Conservation (phyloP, 768 basidiomycete genomes). For the Boletus reticuloceps region DNA sequence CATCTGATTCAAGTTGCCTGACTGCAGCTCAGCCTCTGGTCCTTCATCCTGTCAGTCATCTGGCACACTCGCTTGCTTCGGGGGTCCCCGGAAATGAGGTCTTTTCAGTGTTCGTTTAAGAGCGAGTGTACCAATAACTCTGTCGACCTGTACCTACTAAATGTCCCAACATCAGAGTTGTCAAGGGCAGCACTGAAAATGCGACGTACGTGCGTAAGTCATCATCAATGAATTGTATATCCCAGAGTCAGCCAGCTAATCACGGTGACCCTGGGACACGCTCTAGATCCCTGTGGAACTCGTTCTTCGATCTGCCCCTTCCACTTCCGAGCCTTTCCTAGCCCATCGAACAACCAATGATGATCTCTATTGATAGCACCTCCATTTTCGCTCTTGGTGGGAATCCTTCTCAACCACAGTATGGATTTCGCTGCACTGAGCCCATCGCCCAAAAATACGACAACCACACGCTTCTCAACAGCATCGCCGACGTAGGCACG, state of each 20-base stretch:
- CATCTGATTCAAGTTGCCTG: too few relatives aligned
- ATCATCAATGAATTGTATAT: background rate
- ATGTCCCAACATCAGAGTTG: constrained; percentile 37
- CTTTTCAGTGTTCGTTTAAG: too few relatives aligned
- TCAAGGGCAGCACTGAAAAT: constrained; percentile 46
- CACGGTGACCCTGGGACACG: constrained; percentile 17
- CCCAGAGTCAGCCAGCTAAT: background rate
- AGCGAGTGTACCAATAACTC: constrained; percentile 33
- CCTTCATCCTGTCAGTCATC: too few relatives aligned
- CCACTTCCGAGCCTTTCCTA: constrained; percentile 13
- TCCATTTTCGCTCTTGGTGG: constrained; percentile 56
- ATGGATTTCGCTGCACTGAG: constrained; percentile 58
- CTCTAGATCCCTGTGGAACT: constrained; percentile 41
- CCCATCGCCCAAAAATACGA: constrained; percentile 49
- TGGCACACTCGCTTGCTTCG: too few relatives aligned
- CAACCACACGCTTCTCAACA: constrained; percentile 37
- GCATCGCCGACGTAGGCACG: constrained; percentile 40
- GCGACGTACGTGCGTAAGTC: constrained; percentile 48
- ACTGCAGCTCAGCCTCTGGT: too few relatives aligned
- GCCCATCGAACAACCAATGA: constrained; percentile 48
- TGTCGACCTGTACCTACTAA: constrained; percentile 41
- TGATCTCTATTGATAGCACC: constrained; percentile 54
- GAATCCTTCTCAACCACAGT: constrained; percentile 33
- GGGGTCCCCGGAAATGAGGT: too few relatives aligned
- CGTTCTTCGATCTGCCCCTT: background rate